phyloP scores from a whole-genome alignment of 2,329 filamentous ascomycete species.

The Herpotrichia juniperi region DNA sequence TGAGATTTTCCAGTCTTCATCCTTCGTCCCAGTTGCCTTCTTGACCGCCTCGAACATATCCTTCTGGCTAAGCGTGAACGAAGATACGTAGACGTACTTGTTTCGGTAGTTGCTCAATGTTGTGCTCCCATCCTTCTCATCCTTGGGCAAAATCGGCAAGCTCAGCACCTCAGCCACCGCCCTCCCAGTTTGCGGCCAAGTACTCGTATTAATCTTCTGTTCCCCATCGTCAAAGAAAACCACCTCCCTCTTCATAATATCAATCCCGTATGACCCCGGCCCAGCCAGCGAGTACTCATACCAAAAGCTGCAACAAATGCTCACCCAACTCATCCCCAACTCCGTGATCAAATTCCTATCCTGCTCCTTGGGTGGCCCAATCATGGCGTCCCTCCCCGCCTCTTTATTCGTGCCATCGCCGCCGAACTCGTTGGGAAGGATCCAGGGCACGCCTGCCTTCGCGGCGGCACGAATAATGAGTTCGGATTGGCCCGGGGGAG shows the following conservation, averaged over 20 bases:
- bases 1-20: slow-evolving; percentile 44
- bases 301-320: slow-evolving; percentile 39
- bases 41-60: slow-evolving; percentile 45
- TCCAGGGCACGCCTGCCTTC: slow-evolving; percentile 35
- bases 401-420: slow-evolving; percentile 24
- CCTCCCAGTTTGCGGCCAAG: slow-evolving; percentile 37
- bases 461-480: slow-evolving; percentile 35
- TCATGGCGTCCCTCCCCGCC: slow-evolving; percentile 17
- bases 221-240: slow-evolving; percentile 16
- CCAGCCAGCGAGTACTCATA: slow-evolving; percentile 19
- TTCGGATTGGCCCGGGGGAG: slow-evolving; percentile 22
- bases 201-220: slow-evolving; percentile 38
- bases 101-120: slow-evolving; percentile 33
- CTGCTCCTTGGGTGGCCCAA: slow-evolving; percentile 18
- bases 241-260: slow-evolving; percentile 11
- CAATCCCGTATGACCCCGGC: slow-evolving; percentile 31
- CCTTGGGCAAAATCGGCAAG: slow-evolving; percentile 29
- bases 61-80: slow-evolving; percentile 43
- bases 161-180: slow-evolving; percentile 41
- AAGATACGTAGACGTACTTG: slow-evolving; percentile 41
- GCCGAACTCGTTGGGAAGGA: slow-evolving; percentile 35
- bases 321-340: slow-evolving; percentile 32
- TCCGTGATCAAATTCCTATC: slow-evolving; percentile 24
- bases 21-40: slow-evolving; percentile 39
- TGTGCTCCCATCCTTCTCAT: slow-evolving; percentile 15